Conservation (phyloP, 2,329 filamentous ascomycete genomes). For the Diplodia intermedia region DNA sequence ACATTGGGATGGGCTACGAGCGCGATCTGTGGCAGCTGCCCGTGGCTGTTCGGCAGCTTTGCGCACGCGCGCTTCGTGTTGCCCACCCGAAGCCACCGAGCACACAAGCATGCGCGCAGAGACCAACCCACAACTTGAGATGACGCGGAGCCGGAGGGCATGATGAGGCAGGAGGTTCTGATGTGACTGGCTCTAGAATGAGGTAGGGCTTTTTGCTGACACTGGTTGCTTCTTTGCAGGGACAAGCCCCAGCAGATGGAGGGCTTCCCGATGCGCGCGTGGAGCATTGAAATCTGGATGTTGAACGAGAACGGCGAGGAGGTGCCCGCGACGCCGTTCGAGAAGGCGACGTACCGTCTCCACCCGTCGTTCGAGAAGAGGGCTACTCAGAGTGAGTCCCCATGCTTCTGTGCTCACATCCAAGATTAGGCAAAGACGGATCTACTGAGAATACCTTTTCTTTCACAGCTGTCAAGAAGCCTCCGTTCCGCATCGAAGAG, state of each 20-base stretch:
- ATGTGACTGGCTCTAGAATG: background rate
- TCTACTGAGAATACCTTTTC: background rate
- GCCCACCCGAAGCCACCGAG: no score
- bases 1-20: background rate
- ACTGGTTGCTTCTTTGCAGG: conserved; percentile 52
- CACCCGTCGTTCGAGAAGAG: conserved; percentile 90
- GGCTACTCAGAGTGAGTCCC: conserved; percentile 74
- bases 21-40: background rate
- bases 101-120: background rate
- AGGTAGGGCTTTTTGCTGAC: conserved; percentile 9
- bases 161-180: background rate
- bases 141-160: background rate
- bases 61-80: background rate
- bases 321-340: conserved; percentile 82
- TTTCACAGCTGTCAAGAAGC: conserved; percentile 73
- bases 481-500: conserved; percentile 88
- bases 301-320: conserved; percentile 87
- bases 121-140: background rate
- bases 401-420: background rate
- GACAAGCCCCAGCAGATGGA: conserved; percentile 82
- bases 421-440: background rate
- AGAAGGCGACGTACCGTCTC: conserved; percentile 89
- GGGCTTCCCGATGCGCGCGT: conserved; percentile 90
- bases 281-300: conserved; percentile 86
- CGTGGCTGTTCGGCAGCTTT: background rate